phyloP scores from a whole-genome alignment of 768 basidiomycete genomes.

The Sporobolomyces roseus region DNA sequence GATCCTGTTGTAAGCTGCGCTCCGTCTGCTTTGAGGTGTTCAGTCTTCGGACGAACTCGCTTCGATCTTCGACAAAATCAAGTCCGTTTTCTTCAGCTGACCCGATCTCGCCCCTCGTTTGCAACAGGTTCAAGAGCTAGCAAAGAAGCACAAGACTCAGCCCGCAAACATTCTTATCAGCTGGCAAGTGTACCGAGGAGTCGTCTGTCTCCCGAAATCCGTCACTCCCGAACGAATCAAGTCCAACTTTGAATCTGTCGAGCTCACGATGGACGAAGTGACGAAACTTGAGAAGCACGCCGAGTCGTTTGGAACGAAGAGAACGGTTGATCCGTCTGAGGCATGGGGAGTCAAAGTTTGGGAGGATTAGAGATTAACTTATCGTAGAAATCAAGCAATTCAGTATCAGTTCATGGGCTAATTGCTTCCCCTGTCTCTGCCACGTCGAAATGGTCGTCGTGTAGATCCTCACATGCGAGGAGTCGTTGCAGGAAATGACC shows the following conservation, averaged over 20 bases:
- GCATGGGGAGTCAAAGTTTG: slow-evolving; percentile 38
- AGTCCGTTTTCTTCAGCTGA: too few species aligned
- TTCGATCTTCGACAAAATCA: too few species aligned
- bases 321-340: slow-evolving; percentile 31
- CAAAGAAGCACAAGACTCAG: slow-evolving; percentile 54
- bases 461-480: too few species aligned
- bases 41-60: too few species aligned
- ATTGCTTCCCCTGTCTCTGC: too few species aligned
- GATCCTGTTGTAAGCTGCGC: slow-evolving; percentile 55
- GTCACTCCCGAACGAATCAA: slow-evolving; percentile 66
- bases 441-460: too few species aligned
- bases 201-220: slow-evolving; percentile 71
- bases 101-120: too few species aligned
- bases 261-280: slow-evolving; percentile 20
- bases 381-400: background rate
- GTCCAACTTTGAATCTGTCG: slow-evolving; percentile 55
- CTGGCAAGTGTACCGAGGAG: slow-evolving; percentile 71
- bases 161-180: slow-evolving; percentile 78
- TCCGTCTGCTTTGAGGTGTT: too few species aligned
- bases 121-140: slow-evolving; percentile 44
- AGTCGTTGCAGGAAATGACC: too few species aligned
- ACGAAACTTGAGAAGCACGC: slow-evolving; percentile 24
- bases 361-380: slow-evolving; percentile 3
- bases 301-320: slow-evolving; percentile 7
- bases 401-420: background rate